These are phyloP conservation scores for Primulina eburnea DNA, from an alignment of 257 asterid genomes.

Conservation along the genomic window DNA sequence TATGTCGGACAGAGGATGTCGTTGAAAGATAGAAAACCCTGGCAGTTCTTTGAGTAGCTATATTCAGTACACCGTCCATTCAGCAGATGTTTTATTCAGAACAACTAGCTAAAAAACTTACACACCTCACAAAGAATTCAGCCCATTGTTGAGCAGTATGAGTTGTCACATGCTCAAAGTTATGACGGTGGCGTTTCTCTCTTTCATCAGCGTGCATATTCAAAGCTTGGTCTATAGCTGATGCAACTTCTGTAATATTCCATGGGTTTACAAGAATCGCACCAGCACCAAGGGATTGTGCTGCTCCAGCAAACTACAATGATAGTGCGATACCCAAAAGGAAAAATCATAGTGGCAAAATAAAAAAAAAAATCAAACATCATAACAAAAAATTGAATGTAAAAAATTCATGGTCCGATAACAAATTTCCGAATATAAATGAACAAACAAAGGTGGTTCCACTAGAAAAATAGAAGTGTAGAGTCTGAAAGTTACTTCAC, in stretches of 20 bases:
- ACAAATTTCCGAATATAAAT: conserved; percentile 5
- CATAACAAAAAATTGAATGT: neutral
- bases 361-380: conserved; percentile 14
- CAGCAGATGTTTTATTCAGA: neutral
- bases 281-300: conserved; percentile 98
- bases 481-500: conserved; percentile 54
- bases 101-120: conserved; percentile 25
- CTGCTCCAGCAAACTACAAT: conserved; percentile 96
- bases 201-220: conserved; percentile 81
- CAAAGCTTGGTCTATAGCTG: conserved; percentile 64
- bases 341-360: conserved; percentile 16
- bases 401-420: neutral
- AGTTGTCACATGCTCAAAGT: conserved; percentile 78
- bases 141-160: conserved; percentile 99
- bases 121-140: conserved; percentile 87
- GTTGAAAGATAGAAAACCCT: conserved; percentile 7
- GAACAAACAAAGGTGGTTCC: neutral
- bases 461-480: conserved; percentile 12
- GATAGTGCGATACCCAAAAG: conserved; percentile 10
- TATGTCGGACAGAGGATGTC: neutral
- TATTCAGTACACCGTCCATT: conserved; percentile 15
- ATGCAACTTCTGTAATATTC: conserved; percentile 87
- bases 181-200: conserved; percentile 88
- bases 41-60: conserved; percentile 14
- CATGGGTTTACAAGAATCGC: conserved; percentile 98